A percentile compares a stretch with the other conserved stretches of the same genome.
Conservation (phyloP, 1,139 yeast species). For the Geotrichum fermentans region DNA sequence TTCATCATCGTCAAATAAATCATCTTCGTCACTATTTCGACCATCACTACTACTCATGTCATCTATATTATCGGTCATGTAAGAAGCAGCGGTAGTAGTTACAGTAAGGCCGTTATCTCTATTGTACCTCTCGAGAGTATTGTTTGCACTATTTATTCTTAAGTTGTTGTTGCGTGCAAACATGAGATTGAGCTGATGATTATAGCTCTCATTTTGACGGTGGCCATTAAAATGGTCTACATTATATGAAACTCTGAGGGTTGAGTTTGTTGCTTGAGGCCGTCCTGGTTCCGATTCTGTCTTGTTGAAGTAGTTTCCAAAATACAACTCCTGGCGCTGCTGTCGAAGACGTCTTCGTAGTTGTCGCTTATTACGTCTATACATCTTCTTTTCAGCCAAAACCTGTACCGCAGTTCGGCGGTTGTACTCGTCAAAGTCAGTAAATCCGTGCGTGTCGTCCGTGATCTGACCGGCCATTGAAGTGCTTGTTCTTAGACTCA, state of each 20-base stretch:
- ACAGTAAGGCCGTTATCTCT: slow-evolving; percentile 6
- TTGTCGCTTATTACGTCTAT: slow-evolving; percentile 21
- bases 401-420: slow-evolving; percentile 37
- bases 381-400: slow-evolving; percentile 30
- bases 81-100: slow-evolving; percentile 10
- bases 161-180: slow-evolving; percentile 26
- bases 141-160: slow-evolving; percentile 12
- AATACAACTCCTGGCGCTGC: slow-evolving; percentile 23
- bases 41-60: slow-evolving; percentile 19
- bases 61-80: slow-evolving; percentile 18
- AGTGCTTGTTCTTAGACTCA: not conserved
- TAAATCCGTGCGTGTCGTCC: slow-evolving; percentile 18
- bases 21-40: not conserved
- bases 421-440: slow-evolving; percentile 42
- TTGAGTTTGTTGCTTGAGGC: slow-evolving; percentile 7
- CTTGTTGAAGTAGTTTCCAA: slow-evolving; percentile 30
- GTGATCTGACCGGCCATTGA: slow-evolving; percentile 2
- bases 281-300: slow-evolving; percentile 4
- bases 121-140: not conserved
- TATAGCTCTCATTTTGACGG: slow-evolving; percentile 30
- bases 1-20: slow-evolving; percentile 6
- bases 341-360: slow-evolving; percentile 23
- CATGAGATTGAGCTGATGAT: slow-evolving; percentile 30
- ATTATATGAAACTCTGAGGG: slow-evolving; percentile 26
- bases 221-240: slow-evolving; percentile 32